Evolutionary conservation across 495 filamentous ascomycete species (phyloP), one percentile per base, ranked within the genome.

Genomic region (Penicillium dipodomyicola): DNA sequence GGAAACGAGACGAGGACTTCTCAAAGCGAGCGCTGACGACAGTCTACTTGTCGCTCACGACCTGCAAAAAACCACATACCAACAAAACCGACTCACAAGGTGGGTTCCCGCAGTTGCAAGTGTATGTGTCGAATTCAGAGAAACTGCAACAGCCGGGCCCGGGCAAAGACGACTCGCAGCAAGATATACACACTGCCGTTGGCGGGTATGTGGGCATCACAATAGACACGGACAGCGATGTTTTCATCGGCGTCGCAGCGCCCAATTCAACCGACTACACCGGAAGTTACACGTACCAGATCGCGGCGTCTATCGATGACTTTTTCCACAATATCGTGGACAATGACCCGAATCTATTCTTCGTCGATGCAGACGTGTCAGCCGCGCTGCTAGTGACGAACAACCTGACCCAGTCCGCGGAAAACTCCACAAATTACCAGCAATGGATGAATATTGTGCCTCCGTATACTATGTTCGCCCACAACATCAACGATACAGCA

Each of bases 281-380:
- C 0, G 85, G 85, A 9, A 68, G 64, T 2, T 97, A 88, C 70
- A 87, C 83, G 56, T 92, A 90, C 63, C 76, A 93, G 61, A 72
- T 99, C 5, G 89, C 90, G 2, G 86, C 84, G n/a, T 97, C 94
- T 7, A 87, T 86, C 39, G 88, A 95, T 59, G 79, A 62, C 0
- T 84, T 75, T 46, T 96, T 90, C 68, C 86, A 91, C 66, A 78
- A 65, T 12, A 86, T 81, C 52, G 68, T 79, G 40, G 65, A 76
- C 1, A 45, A 71, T 9, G 65, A 66, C 3, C 63, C 76, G 1
- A 81, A 86, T 52, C 73, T 96, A 20, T 79, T 79, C 56, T 82
- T 90, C 59, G 77, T 96, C 32, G 95, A 97, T 64, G 89, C 88
- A 20, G 95, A 97, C 68, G 80, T 78, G 23, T 75, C 75, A 20